Evolutionary conservation across 1,139 yeast species (phyloP).

Genomic region (Hemisphaericaspora lyxosophila): DNA sequence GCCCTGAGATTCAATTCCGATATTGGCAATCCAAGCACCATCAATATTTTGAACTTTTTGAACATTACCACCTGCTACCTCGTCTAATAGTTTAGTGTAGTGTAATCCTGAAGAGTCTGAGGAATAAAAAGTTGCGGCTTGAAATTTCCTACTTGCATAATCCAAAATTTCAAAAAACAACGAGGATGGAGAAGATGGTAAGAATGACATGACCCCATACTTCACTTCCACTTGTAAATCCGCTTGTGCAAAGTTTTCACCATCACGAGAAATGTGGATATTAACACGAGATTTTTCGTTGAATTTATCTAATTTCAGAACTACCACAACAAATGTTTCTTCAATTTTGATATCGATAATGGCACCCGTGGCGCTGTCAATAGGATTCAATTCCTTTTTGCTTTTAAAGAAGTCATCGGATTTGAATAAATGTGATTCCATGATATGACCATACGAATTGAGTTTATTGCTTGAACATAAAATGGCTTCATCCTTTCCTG

Average conservation of each 20-base stretch:
- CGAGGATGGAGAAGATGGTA: slow-evolving; percentile 58
- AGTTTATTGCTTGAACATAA: slow-evolving; percentile 47
- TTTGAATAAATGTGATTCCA: slow-evolving; percentile 40
- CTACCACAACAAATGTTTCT: slow-evolving; percentile 53
- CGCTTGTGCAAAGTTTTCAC: slow-evolving; percentile 49
- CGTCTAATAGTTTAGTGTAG: slow-evolving; percentile 47
- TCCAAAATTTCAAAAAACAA: slow-evolving; percentile 54
- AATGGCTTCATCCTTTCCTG: slow-evolving; percentile 44
- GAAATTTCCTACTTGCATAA: slow-evolving; percentile 16
- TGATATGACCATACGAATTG: slow-evolving; percentile 46
- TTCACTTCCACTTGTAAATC: slow-evolving; percentile 47
- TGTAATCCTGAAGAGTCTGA: slow-evolving; percentile 66
- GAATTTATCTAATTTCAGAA: slow-evolving; percentile 50
- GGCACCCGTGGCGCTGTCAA: slow-evolving; percentile 32
- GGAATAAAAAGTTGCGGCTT: slow-evolving; percentile 44
- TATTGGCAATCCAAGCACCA: slow-evolving; percentile 68
- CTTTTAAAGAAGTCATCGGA: slow-evolving; percentile 59
- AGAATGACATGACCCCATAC: slow-evolving; percentile 48
- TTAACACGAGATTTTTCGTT: slow-evolving; percentile 40
- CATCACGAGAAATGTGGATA: slow-evolving; percentile 61
- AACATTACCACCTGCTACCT: slow-evolving; percentile 44
- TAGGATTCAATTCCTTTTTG: slow-evolving; percentile 20
- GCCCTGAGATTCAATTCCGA: slow-evolving; percentile 24
- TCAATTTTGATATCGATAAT: slow-evolving; percentile 51
- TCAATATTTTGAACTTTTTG: slow-evolving; percentile 61